Conservation (phyloP, 2,329 filamentous ascomycete genomes). For the Aspergillus eucalypticola region DNA sequence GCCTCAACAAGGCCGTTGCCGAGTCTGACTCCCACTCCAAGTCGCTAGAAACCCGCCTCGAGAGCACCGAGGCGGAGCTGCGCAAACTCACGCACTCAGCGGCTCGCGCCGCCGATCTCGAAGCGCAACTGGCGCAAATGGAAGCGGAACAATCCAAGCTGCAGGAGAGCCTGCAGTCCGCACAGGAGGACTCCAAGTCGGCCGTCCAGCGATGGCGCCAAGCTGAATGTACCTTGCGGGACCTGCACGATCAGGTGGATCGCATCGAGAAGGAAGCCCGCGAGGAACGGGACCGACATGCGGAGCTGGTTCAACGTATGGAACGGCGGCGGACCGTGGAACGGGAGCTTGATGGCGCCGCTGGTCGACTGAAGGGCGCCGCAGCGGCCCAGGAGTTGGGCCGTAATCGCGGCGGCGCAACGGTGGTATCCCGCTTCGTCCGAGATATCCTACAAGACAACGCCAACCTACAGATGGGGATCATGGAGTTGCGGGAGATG, state of each 20-base stretch:
- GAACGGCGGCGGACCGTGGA: conserved; percentile 81
- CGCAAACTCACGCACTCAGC: conserved; percentile 73
- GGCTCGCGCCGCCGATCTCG: conserved; percentile 72
- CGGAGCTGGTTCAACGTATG: conserved; percentile 78
- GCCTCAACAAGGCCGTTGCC: conserved; percentile 73
- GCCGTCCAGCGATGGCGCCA: conserved; percentile 82
- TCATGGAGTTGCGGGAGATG: conserved; percentile 88
- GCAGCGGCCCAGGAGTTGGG: conserved; percentile 69
- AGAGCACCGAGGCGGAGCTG: conserved; percentile 75
- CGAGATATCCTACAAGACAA: conserved; percentile 95
- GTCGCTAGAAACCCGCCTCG: conserved; percentile 72
- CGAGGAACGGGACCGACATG: conserved; percentile 77
- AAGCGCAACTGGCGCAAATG: conserved; percentile 74
- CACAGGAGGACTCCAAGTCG: conserved; percentile 73
- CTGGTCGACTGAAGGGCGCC: conserved; percentile 76
- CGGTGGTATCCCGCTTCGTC: conserved; percentile 92
- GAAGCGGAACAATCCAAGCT: conserved; percentile 79
- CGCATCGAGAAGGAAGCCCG: conserved; percentile 80
- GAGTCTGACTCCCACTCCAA: conserved; percentile 80
- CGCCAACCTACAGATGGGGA: conserved; percentile 86
- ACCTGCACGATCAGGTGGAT: conserved; percentile 85
- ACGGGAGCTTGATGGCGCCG: conserved; percentile 75
- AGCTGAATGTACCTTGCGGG: conserved; percentile 74
- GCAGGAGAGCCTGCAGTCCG: conserved; percentile 65
- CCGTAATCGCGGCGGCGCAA: conserved; percentile 60